These are phyloP conservation scores for Nakataea oryzae DNA, from an alignment of 2,329 filamentous ascomycete genomes.

Conservation along the genomic window DNA sequence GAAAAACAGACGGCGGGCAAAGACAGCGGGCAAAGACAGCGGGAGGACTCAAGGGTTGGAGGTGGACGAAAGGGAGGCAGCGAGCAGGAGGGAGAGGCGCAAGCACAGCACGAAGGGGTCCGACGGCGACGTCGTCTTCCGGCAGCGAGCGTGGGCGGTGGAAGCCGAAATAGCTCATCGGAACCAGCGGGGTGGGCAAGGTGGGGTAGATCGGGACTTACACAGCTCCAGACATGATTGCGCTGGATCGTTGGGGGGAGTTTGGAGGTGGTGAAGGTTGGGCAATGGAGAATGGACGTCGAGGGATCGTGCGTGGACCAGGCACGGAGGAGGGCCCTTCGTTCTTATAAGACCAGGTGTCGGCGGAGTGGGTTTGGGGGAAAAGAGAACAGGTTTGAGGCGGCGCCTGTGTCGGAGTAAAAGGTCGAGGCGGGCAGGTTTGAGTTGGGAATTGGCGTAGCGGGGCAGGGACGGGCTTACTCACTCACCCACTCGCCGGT, in stretches of 20 bases:
- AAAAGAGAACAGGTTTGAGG: not conserved
- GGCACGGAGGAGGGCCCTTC: not conserved
- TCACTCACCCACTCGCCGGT: conserved; percentile 7
- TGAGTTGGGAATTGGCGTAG: not conserved
- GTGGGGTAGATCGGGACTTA: conserved; percentile 37
- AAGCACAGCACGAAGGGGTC: not conserved
- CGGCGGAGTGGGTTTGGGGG: not conserved
- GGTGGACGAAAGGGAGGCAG: not conserved
- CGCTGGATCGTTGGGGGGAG: not conserved
- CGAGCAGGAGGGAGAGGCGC: not conserved
- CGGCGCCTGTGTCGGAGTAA: conserved; percentile 1
- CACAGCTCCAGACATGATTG: conserved; percentile 53
- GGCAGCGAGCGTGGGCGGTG: not conserved
- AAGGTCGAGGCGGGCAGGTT: not conserved
- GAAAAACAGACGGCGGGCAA: conserved; percentile 4
- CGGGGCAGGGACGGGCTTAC: conserved; percentile 13
- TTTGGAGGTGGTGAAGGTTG: not conserved
- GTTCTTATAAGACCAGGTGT: not conserved
- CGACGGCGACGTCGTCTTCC: not conserved
- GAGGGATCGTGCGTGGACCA: not conserved
- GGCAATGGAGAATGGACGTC: not conserved
- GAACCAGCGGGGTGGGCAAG: conserved; percentile 15
- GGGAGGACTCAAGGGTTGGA: too few species aligned
- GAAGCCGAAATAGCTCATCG: conserved; percentile 11
- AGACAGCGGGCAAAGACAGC: conserved; percentile 8